Evolutionary conservation across 2,329 filamentous ascomycete species (phyloP).

Genomic region (Magnaporthales sp.): DNA sequence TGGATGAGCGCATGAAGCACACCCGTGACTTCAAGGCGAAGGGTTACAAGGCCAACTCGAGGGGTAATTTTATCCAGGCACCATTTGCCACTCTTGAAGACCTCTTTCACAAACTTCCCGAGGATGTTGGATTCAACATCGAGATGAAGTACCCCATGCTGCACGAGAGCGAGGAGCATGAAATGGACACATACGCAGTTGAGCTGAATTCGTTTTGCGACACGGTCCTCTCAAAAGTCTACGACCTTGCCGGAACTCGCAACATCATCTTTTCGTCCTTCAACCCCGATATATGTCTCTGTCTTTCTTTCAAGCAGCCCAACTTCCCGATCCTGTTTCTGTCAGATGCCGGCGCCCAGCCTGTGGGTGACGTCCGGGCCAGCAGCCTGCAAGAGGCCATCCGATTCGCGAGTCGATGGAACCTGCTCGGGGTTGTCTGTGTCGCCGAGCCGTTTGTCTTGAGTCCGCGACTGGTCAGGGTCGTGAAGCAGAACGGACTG

Average conservation of each 20-base stretch:
- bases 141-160: conserved; percentile 99
- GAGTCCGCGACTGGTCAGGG: conserved; percentile 78
- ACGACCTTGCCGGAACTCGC: conserved; percentile 71
- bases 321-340: conserved; percentile 94
- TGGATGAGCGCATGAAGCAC: conserved; percentile 89
- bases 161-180: conserved; percentile 86
- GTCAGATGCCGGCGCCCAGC: conserved; percentile 73
- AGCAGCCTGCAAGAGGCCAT: conserved; percentile 92
- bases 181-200: conserved; percentile 93
- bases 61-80: conserved; percentile 90
- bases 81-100: conserved; percentile 94
- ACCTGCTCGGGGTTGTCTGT: conserved; percentile 82
- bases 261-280: conserved; percentile 97
- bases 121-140: conserved; percentile 89
- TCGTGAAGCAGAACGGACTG: conserved; percentile 88
- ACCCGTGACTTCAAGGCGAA: conserved; percentile 91
- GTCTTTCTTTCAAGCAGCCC: conserved; percentile 93
- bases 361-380: conserved; percentile 82
- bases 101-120: conserved; percentile 76
- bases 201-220: conserved; percentile 97
- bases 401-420: conserved; percentile 91
- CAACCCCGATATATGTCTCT: conserved; percentile 92
- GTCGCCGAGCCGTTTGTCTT: conserved; percentile 83
- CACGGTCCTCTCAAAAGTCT: conserved; percentile 82
- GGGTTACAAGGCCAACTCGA: conserved; percentile 91